Percentiles rank a stretch among this genome's conserved stretches.
phyloP scores from a whole-genome alignment of 1,284 basidiomycete species.

The Sanghuangporus sanghuang region DNA sequence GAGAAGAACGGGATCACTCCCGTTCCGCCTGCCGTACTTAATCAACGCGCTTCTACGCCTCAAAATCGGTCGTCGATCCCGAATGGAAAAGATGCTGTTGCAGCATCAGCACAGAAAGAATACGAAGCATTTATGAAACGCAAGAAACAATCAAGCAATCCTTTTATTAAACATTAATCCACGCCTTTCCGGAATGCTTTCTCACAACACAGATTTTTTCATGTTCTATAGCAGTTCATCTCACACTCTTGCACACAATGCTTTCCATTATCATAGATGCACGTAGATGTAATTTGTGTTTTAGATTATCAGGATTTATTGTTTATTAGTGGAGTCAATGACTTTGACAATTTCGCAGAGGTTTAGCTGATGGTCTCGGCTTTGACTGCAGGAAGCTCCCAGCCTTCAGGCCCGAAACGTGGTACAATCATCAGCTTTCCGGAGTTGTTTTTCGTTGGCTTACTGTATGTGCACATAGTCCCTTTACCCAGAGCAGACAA shows the following conservation, averaged over 20 bases:
- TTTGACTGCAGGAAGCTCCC: slow-evolving; percentile 81
- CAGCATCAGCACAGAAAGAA: neutral
- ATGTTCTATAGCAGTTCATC: neutral
- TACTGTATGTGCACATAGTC: slow-evolving; percentile 84
- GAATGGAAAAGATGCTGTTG: neutral
- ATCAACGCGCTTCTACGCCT: neutral
- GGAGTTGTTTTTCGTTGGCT: slow-evolving; percentile 68
- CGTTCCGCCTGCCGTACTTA: neutral
- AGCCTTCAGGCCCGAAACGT: slow-evolving; percentile 75
- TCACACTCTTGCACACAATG: neutral
- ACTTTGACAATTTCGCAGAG: neutral
- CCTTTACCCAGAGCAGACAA: slow-evolving; percentile 74
- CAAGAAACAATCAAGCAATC: slow-evolving; percentile 14
- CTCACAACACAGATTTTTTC: neutral
- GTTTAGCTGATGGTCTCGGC: slow-evolving; percentile 18
- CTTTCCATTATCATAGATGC: neutral
- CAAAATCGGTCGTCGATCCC: neutral
- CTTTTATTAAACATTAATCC: slow-evolving; percentile 11
- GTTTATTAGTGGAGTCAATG: neutral
- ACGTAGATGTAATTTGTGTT: neutral
- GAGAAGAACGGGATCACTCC: neutral
- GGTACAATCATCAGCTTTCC: slow-evolving; percentile 71
- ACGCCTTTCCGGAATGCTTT: neutral
- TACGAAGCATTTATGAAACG: slow-evolving; percentile 9
- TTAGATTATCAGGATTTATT: neutral